A percentile compares a stretch with the other conserved stretches of the same genome.
Conservation (phyloP, 1,284 basidiomycete species). For the Rhodotorula sp. region DNA sequence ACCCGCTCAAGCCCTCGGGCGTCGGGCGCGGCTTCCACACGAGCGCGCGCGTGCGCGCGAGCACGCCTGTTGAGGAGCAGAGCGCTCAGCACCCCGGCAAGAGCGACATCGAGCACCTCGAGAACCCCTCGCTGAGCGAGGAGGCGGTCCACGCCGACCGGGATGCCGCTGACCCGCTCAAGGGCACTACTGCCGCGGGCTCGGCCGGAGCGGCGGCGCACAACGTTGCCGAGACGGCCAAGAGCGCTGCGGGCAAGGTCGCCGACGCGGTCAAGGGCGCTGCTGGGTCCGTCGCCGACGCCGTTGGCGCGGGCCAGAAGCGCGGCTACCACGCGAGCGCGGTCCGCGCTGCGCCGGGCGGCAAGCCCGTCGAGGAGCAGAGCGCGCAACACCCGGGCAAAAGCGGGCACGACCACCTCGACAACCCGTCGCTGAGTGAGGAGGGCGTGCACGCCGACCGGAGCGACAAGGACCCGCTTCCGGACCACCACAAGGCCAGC, state of each 20-base stretch:
- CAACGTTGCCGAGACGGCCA: slow-evolving; percentile 1
- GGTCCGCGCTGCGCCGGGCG: not conserved
- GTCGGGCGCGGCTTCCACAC: slow-evolving; percentile 3
- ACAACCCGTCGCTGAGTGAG: slow-evolving; percentile 26
- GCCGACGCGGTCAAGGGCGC: slow-evolving; percentile 20
- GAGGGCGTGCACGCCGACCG: slow-evolving; percentile 36
- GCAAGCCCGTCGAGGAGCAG: slow-evolving; percentile 4
- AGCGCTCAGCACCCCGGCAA: slow-evolving; percentile 32
- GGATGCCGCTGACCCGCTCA: slow-evolving; percentile 23
- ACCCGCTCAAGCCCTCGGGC: slow-evolving; percentile 12
- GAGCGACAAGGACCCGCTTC: slow-evolving; percentile 23
- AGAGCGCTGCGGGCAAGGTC: slow-evolving; percentile 11
- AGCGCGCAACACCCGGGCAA: slow-evolving; percentile 27
- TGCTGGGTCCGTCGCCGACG: slow-evolving; percentile 4
- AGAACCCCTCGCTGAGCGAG: slow-evolving; percentile 29
- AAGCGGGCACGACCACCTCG: slow-evolving; percentile 31
- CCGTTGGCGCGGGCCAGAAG: slow-evolving; percentile 11
- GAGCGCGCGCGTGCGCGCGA: not conserved
- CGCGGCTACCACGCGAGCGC: slow-evolving; percentile 18
- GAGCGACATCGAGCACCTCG: slow-evolving; percentile 33
- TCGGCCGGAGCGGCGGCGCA: not conserved
- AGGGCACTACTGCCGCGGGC: not conserved
- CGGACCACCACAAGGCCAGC: slow-evolving; percentile 7
- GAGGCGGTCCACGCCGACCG: slow-evolving; percentile 37
- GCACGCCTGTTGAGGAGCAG: slow-evolving; percentile 5